These are phyloP conservation scores for Entomortierella beljakovae DNA, from an alignment of 192 early-diverging fungal species.

Conservation along the genomic window DNA sequence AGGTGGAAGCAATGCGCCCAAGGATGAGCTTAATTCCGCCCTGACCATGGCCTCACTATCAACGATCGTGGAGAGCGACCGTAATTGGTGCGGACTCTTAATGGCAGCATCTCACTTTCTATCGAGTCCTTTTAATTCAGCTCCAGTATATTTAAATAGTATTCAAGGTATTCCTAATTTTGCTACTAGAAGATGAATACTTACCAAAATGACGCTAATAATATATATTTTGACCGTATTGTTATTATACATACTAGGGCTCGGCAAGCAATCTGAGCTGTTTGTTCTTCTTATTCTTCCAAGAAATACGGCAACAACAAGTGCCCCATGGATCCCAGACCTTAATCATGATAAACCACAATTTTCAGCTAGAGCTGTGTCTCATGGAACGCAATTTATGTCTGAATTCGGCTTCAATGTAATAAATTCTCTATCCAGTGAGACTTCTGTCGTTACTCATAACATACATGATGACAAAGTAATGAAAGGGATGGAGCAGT, in stretches of 20 bases:
- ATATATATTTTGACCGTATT: neutral
- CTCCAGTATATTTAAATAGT: conserved; percentile 10
- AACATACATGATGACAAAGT: neutral
- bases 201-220: neutral
- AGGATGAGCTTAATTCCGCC: conserved; percentile 24
- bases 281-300: conserved; percentile 43
- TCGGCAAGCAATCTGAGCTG: neutral
- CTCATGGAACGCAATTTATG: neutral
- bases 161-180: conserved; percentile 9
- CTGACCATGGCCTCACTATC: conserved; percentile 14
- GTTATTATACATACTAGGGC: too few relatives aligned
- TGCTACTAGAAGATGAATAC: too few relatives aligned
- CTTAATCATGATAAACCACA: conserved; percentile 33
- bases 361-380: neutral
- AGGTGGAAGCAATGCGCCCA: neutral
- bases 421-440: neutral
- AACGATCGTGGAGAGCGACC: conserved; percentile 14
- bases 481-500: conserved; percentile 27
- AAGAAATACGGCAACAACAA: conserved; percentile 1
- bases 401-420: neutral
- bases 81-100: conserved; percentile 43
- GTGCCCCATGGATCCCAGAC: conserved; percentile 46
- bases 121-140: conserved; percentile 10
- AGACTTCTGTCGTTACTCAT: neutral
- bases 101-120: conserved; percentile 30